phyloP scores from a whole-genome alignment of 768 basidiomycete species.

The Stropharia rugosoannulata region DNA sequence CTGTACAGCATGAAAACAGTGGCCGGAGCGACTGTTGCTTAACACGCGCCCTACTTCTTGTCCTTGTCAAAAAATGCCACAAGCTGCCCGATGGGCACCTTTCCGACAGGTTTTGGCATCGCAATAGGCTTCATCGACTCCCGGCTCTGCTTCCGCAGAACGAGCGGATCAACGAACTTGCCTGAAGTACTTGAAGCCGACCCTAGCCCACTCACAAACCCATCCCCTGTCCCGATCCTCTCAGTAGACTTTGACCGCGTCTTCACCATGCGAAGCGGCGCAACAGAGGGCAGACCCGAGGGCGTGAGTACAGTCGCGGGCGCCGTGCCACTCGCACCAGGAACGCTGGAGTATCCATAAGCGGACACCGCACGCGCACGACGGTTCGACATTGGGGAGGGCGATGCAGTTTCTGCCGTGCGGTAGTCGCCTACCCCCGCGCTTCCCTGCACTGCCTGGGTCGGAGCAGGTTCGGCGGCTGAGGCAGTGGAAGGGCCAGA shows the following conservation, averaged over 20 bases:
- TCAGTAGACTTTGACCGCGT: conserved; percentile 43
- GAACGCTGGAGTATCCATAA: conserved; percentile 44
- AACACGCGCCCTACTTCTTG: conserved; percentile 25
- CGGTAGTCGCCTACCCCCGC: conserved; percentile 25
- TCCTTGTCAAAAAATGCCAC: conserved; percentile 82
- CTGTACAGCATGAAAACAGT: too few species aligned
- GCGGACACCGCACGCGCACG: conserved; percentile 55
- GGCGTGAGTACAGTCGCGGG: conserved; percentile 7
- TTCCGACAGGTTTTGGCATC: conserved; percentile 47
- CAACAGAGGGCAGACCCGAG: conserved; percentile 20
- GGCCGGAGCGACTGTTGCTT: too few species aligned
- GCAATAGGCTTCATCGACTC: conserved; percentile 32
- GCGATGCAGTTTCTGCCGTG: conserved; percentile 11
- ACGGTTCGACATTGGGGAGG: conserved; percentile 18
- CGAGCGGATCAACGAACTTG: conserved; percentile 78
- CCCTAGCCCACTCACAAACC: conserved; percentile 21
- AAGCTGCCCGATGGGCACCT: conserved; percentile 73
- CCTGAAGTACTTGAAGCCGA: conserved; percentile 13
- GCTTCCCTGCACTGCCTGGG: conserved; percentile 13
- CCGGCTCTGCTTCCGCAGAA: conserved; percentile 59
- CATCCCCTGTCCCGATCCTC: conserved; percentile 27
- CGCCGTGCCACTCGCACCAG: conserved; percentile 26
- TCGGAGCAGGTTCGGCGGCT: not conserved
- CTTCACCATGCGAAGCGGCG: conserved; percentile 33
- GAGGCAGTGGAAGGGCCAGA: conserved; percentile 41